phyloP scores from a whole-genome alignment of 139 green algal species.

The Trebouxia sp. region DNA sequence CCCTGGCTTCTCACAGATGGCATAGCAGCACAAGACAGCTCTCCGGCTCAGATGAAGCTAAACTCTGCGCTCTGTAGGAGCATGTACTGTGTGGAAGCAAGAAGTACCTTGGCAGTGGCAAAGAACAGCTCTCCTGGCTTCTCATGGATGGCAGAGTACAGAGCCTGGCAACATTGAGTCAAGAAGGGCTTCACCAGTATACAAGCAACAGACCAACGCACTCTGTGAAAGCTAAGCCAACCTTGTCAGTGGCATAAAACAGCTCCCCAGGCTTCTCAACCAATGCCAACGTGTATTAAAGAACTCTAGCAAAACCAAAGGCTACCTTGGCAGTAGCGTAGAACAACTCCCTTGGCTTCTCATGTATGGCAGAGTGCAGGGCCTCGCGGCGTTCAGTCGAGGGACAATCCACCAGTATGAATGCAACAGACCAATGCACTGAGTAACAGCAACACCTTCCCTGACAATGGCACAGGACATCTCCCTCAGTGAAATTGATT shows the following conservation, averaged over 20 bases:
- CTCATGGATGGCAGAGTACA: conserved; percentile 71
- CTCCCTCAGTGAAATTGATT: conserved; percentile 28
- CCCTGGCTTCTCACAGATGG: conserved; percentile 62
- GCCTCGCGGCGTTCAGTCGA: conserved; percentile 76
- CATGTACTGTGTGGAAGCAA: too few species aligned
- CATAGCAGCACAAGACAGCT: too few species aligned
- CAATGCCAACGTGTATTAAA: too few species aligned
- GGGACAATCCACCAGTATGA: conserved; percentile 70
- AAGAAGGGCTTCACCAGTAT: conserved; percentile 79
- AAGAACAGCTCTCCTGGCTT: not conserved
- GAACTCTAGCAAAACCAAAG: too few species aligned
- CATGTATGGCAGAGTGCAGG: conserved; percentile 68
- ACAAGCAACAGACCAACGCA: too few species aligned
- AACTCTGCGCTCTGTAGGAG: not conserved
- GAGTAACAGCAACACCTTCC: not conserved
- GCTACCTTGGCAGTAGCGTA: conserved; percentile 75
- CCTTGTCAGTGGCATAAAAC: conserved; percentile 75
- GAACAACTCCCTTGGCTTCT: conserved; percentile 72
- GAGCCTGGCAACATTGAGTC: conserved; percentile 70
- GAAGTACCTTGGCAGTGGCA: too few species aligned
- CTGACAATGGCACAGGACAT: not conserved
- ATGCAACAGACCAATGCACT: not conserved
- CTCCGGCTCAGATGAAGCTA: too few species aligned
- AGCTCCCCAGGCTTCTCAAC: conserved; percentile 72
- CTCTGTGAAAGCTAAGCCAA: conserved; percentile 41